A percentile compares a stretch with the other conserved stretches of the same genome.
phyloP scores from a whole-genome alignment of 139 green algal species.

The Chlamydomonas sp. region DNA sequence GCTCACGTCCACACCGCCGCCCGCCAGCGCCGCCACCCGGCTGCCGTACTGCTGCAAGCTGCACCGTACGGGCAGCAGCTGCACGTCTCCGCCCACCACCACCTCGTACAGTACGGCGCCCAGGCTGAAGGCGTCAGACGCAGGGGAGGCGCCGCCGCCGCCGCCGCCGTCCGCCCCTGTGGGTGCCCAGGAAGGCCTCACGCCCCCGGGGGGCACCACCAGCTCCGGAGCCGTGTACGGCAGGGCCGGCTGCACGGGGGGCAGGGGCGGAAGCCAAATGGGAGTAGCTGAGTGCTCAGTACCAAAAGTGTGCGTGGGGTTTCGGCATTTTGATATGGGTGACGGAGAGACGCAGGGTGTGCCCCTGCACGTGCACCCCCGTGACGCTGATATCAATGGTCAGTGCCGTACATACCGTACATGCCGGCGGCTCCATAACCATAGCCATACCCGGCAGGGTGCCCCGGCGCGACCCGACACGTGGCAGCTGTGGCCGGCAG shows the following conservation, averaged over 20 bases:
- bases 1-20: neutral
- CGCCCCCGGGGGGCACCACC: slow-evolving; percentile 36
- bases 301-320: no score
- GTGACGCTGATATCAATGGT: neutral
- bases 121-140: slow-evolving; percentile 84
- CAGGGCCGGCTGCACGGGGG: slow-evolving; percentile 68
- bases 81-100: slow-evolving; percentile 17
- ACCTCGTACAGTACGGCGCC: slow-evolving; percentile 73
- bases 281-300: no score
- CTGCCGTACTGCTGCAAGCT: slow-evolving; percentile 31
- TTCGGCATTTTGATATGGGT: no score
- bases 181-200: neutral
- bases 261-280: neutral
- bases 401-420: neutral
- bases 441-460: neutral
- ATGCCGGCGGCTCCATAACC: neutral
- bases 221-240: slow-evolving; percentile 84
- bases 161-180: neutral
- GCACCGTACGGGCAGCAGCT: slow-evolving; percentile 45
- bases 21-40: slow-evolving; percentile 13
- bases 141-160: slow-evolving; percentile 28
- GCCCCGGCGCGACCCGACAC: no score
- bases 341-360: neutral
- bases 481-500: no score
- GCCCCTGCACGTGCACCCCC: neutral